Evolutionary conservation across 805 yeast species (phyloP).

Genomic region (Candida koratica): DNA sequence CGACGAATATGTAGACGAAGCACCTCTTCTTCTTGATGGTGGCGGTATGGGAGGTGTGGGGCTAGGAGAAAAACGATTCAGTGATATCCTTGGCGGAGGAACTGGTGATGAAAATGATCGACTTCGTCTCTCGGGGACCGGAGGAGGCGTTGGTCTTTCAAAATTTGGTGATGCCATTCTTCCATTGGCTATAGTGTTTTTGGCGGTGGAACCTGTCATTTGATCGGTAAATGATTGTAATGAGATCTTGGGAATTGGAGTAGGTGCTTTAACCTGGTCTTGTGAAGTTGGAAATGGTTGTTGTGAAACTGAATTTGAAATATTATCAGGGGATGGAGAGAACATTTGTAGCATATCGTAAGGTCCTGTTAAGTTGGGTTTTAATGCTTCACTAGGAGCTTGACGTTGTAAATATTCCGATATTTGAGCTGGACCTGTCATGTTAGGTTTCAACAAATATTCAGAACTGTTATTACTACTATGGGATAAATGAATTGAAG

Average conservation of each 20-base stretch:
- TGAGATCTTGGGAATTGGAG: conserved; percentile 27
- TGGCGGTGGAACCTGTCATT: conserved; percentile 33
- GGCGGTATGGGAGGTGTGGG: conserved; percentile 42
- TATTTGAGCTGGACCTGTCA: conserved; percentile 47
- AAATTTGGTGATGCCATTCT: conserved; percentile 13
- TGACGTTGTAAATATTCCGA: conserved; percentile 20
- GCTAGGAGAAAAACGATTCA: conserved; percentile 22
- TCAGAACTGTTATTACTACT: conserved; percentile 13
- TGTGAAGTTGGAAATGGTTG: conserved; percentile 3
- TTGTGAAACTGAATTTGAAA: neutral
- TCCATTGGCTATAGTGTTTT: conserved; percentile 35
- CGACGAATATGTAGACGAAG: conserved; percentile 8
- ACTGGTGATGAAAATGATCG: conserved; percentile 32
- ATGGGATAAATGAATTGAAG: conserved; percentile 41
- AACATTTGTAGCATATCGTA: conserved; percentile 25
- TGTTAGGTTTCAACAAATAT: conserved; percentile 35
- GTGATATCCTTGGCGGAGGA: conserved; percentile 26
- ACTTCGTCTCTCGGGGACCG: conserved; percentile 32
- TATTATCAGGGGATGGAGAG: conserved; percentile 13
- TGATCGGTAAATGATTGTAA: conserved; percentile 39
- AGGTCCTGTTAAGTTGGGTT: conserved; percentile 44
- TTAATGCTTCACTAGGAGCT: conserved; percentile 15
- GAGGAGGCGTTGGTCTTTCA: conserved; percentile 16
- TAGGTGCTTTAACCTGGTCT: conserved; percentile 13
- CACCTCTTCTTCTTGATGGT: conserved; percentile 31